phyloP scores from a whole-genome alignment of 805 yeast genomes.

The Saccharomycodes ludwigii region DNA sequence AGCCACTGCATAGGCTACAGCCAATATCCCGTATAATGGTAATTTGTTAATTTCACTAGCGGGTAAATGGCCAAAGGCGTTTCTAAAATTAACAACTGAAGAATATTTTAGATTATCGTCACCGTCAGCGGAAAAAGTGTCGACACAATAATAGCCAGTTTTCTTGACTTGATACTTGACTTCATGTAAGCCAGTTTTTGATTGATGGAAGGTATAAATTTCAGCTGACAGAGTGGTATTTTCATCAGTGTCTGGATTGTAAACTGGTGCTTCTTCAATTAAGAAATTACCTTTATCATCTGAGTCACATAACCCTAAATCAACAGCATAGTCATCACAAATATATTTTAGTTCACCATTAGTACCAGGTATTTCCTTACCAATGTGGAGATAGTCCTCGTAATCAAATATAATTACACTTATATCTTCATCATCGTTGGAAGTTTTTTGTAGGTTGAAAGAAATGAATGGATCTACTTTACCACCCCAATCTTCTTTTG shows the following conservation, averaged over 20 bases:
- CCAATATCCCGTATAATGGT: conserved; percentile 76
- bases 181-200: conserved; percentile 45
- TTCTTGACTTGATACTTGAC: conserved; percentile 50
- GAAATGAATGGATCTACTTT: conserved; percentile 48
- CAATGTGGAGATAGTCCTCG: conserved; percentile 59
- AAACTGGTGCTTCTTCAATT: conserved; percentile 29
- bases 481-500: conserved; percentile 83
- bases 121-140: conserved; percentile 41
- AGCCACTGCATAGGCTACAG: conserved; percentile 72
- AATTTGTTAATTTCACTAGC: conserved; percentile 88
- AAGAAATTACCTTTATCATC: conserved; percentile 53
- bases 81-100: conserved; percentile 72
- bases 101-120: conserved; percentile 32
- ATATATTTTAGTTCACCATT: conserved; percentile 44
- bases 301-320: conserved; percentile 38
- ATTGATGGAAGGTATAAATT: conserved; percentile 44
- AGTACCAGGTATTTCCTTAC: conserved; percentile 28
- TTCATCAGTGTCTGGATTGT: conserved; percentile 34
- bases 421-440: conserved; percentile 26
- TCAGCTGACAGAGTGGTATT: conserved; percentile 42
- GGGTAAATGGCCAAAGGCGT: conserved; percentile 80
- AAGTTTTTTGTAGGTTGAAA: conserved; percentile 28
- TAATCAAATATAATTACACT: conserved; percentile 76
- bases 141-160: conserved; percentile 90
- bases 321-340: conserved; percentile 64